Conservation (phyloP, 2,329 filamentous ascomycete species). For the Xylaria sp. region DNA sequence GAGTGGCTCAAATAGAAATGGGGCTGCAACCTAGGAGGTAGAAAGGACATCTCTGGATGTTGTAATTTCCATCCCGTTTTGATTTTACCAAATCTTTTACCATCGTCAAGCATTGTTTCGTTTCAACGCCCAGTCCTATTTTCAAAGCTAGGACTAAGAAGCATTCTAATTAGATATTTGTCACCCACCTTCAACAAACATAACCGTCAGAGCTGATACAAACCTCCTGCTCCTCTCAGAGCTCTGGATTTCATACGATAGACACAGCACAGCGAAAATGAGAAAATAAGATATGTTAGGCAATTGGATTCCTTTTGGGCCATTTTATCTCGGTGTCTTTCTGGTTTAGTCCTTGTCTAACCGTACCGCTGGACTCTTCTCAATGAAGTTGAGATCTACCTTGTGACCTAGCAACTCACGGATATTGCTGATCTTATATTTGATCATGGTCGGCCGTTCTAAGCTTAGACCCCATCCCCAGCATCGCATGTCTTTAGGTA, state of each 20-base stretch:
- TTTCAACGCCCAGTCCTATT: too few species aligned
- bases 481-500: conserved; percentile 90
- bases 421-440: conserved; percentile 33
- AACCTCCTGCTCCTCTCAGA: neutral
- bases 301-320: neutral
- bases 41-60: too few species aligned
- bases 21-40: too few species aligned
- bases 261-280: neutral
- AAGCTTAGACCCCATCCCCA: conserved; percentile 94
- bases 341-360: conserved; percentile 23
- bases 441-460: conserved; percentile 96
- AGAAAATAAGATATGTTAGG: neutral
- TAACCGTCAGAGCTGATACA: neutral
- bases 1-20: too few species aligned
- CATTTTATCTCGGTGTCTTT: conserved; percentile 5
- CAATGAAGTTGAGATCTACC: conserved; percentile 40
- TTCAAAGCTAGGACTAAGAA: too few species aligned
- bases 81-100: too few species aligned
- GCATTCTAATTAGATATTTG: too few species aligned
- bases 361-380: conserved; percentile 28
- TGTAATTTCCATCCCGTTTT: too few species aligned
- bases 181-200: neutral
- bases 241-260: neutral
- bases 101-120: too few species aligned
- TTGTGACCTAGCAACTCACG: conserved; percentile 33